Evolutionary conservation across 495 filamentous ascomycete species (phyloP).

Genomic region (Niebla homalea): DNA sequence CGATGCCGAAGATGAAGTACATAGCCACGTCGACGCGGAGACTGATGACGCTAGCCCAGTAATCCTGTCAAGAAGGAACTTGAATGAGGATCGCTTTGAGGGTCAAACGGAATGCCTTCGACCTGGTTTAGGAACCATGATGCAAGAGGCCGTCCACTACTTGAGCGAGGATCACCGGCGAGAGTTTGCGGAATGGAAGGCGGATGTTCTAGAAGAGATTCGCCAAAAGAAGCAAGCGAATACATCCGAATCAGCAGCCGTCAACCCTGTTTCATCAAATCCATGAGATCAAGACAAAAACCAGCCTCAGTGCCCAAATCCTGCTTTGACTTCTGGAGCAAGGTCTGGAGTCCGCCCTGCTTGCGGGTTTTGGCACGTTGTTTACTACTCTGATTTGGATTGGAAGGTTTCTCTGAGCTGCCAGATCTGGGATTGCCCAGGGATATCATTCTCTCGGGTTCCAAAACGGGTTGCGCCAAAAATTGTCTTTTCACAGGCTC

Average conservation of each 20-base stretch:
- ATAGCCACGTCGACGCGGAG: background rate
- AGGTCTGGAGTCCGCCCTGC: constrained; percentile 43
- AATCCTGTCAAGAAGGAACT: background rate
- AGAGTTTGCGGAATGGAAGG: constrained; percentile 64
- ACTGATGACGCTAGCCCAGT: background rate
- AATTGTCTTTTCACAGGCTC: background rate
- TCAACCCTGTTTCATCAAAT: constrained; percentile 37
- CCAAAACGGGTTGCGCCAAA: background rate
- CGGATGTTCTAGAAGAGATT: constrained; percentile 44
- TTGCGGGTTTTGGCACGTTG: constrained; percentile 47
- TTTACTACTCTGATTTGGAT: constrained; percentile 42
- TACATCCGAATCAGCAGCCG: background rate
- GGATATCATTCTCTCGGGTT: background rate
- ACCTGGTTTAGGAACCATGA: constrained; percentile 61
- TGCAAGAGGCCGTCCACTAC: constrained; percentile 73
- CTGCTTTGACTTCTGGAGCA: constrained; percentile 39
- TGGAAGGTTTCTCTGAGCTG: constrained; percentile 5
- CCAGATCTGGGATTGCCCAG: background rate
- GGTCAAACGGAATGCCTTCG: constrained; percentile 23
- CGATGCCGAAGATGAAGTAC: constrained; percentile 1
- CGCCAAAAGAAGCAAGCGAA: constrained; percentile 29
- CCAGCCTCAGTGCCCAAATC: constrained; percentile 17
- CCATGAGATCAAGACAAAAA: constrained; percentile 41
- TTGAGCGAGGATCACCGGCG: constrained; percentile 53
- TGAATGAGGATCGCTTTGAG: background rate